Percentiles rank a stretch among this genome's conserved stretches.
These are phyloP conservation scores for Podospora tetraspora DNA, from an alignment of 495 filamentous ascomycete species.

Conservation along the genomic window DNA sequence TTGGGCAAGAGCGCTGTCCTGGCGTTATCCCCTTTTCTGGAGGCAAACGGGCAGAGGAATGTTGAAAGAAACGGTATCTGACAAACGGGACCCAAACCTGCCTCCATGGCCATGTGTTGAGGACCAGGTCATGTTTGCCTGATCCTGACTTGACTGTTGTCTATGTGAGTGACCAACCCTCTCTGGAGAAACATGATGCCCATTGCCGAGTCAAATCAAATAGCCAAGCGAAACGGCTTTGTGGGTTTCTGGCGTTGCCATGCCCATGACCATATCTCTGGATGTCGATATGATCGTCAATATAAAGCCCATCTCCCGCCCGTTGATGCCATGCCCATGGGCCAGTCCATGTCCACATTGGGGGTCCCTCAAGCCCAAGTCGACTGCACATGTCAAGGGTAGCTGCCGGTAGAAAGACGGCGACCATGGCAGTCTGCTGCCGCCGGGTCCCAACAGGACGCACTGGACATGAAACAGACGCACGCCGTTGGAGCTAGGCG, in stretches of 20 bases:
- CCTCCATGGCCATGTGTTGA: too few species aligned
- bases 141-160: too few species aligned
- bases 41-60: not conserved
- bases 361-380: not conserved
- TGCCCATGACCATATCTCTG: not conserved
- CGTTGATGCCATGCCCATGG: not conserved
- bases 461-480: not conserved
- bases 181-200: too few species aligned
- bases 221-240: too few species aligned
- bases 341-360: not conserved
- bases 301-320: not conserved
- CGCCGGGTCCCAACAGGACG: not conserved
- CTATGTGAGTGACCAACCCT: too few species aligned
- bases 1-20: not conserved
- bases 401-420: not conserved
- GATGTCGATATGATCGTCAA: not conserved
- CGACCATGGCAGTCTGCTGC: not conserved
- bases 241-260: too few species aligned
- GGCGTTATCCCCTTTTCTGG: not conserved
- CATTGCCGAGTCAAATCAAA: too few species aligned
- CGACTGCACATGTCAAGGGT: not conserved
- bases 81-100: too few species aligned
- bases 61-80: too few species aligned
- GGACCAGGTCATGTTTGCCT: not conserved
- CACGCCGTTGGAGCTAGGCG: not conserved